Base-by-base conservation (phyloP, 805 yeast genomes). In the Pichia sporocuriosa region DNA sequence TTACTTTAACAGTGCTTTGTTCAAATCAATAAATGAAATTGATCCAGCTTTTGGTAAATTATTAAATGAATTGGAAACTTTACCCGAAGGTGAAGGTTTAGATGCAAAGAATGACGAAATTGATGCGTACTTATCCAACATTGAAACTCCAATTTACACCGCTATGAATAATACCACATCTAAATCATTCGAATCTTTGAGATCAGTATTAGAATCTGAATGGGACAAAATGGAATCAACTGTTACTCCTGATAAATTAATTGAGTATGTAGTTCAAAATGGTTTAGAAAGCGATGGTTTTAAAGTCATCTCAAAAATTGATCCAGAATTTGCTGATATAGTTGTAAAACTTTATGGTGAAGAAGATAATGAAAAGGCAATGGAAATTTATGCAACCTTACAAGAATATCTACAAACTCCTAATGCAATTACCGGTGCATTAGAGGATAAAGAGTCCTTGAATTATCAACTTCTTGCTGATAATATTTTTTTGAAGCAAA, bases 221-320 rank as follows among this genome's bases (percentile, higher is more conserved):
- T 50, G 51, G 43, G 51, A 44, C 19, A 50, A 38, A 16, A 36
- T 50, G 27, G 51, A 48, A 34, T 38, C 48, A 20, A 42, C 48
- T 20, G 44, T 57, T 7, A 51, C 56, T 20, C 40, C 53, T 19
- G 48, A 48, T 39, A 57, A 54, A 30, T 42, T 57, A 2, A 42
- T 56, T 25, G 57, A 57, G 27, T 47, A 50, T 24, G 41, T 48
- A n/a, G 33, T 46, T 9, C 40, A 44, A 5, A 48, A 47, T 39
- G 61, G 61, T 19, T 19, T 46, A 17, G 56, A 55, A 20, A 52
- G 54, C 25, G 58, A 53, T 30, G 57, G 52, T 24, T 54, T 50
- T 33, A 47, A 45, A 17, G 35, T 55, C 13, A 40, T 57, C 12
- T 11, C 39, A 13, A 50, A 45, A 34, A 52, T 57, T 24, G 61